phyloP scores from a whole-genome alignment of 805 yeast species.

The Pichia nanzhaoensis region DNA sequence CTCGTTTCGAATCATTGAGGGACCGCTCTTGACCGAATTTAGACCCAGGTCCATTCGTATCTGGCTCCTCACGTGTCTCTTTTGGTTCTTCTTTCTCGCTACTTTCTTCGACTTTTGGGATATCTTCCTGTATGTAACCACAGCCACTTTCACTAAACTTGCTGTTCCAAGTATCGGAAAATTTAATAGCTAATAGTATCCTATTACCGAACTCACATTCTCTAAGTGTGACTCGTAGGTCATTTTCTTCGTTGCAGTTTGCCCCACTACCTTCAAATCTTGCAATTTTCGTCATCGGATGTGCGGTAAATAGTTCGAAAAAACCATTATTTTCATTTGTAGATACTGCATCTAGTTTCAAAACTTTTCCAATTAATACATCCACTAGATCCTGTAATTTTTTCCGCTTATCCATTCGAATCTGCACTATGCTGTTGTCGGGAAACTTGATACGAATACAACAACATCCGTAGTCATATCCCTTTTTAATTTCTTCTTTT shows the following conservation, averaged over 20 bases:
- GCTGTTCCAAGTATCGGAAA: slow-evolving; percentile 2
- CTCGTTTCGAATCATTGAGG: not conserved
- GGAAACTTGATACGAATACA: slow-evolving; percentile 51
- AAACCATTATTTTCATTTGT: slow-evolving; percentile 20
- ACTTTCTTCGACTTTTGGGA: not conserved
- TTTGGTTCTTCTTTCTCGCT: not conserved
- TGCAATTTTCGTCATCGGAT: slow-evolving; percentile 37
- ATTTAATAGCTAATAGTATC: slow-evolving; percentile 18
- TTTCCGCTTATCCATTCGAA: slow-evolving; percentile 41
- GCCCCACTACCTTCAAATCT: not conserved
- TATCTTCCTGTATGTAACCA: not conserved
- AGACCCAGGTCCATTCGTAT: not conserved
- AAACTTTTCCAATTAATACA: slow-evolving; percentile 21
- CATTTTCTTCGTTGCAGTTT: slow-evolving; percentile 11
- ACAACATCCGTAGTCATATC: slow-evolving; percentile 22
- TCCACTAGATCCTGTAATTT: slow-evolving; percentile 25
- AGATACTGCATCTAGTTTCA: slow-evolving; percentile 14
- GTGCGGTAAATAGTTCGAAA: slow-evolving; percentile 36
- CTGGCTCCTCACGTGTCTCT: not conserved
- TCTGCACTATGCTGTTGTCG: slow-evolving; percentile 45
- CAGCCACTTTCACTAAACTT: not conserved
- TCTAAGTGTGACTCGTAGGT: slow-evolving; percentile 28
- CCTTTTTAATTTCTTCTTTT: slow-evolving; percentile 18
- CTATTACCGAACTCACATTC: slow-evolving; percentile 38
- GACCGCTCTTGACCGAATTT: not conserved